Conservation (phyloP, 306 rosid species). For the Sphenostylis stenocarpa region DNA sequence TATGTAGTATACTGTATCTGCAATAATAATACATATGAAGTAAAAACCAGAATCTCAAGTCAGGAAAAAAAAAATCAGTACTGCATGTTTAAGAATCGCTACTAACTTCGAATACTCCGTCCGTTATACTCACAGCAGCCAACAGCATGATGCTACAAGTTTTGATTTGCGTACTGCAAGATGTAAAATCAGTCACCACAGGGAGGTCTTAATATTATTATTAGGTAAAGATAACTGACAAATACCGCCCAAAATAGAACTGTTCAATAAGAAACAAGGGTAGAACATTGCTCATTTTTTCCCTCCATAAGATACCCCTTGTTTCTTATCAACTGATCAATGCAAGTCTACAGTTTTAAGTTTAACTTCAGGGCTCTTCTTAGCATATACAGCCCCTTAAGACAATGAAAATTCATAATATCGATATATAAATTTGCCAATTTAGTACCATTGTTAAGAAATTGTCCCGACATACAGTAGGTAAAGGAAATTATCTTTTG, state of each 20-base stretch:
- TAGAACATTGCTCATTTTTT: background rate
- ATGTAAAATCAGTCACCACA: constrained; percentile 21
- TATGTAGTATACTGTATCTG: constrained; percentile 22
- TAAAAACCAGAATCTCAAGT: background rate
- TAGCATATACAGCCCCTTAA: background rate
- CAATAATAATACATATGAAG: background rate
- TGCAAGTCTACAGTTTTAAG: background rate
- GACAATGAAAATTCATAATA: background rate
- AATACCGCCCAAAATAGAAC: background rate
- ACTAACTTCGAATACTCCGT: constrained; percentile 19
- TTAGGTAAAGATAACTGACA: background rate
- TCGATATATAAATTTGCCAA: background rate
- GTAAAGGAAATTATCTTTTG: background rate
- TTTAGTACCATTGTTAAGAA: background rate
- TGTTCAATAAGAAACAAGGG: background rate
- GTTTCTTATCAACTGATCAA: background rate
- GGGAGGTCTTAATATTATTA: background rate
- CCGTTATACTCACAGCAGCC: background rate
- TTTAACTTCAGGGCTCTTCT: background rate
- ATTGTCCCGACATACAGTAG: background rate
- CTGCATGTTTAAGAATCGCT: background rate
- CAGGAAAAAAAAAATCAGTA: constrained; percentile 10
- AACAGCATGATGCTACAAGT: constrained; percentile 35
- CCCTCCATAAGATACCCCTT: background rate
- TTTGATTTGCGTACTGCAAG: constrained; percentile 56